Conservation (phyloP, 2,329 filamentous ascomycete genomes). For the Fusarium gaditjirri region DNA sequence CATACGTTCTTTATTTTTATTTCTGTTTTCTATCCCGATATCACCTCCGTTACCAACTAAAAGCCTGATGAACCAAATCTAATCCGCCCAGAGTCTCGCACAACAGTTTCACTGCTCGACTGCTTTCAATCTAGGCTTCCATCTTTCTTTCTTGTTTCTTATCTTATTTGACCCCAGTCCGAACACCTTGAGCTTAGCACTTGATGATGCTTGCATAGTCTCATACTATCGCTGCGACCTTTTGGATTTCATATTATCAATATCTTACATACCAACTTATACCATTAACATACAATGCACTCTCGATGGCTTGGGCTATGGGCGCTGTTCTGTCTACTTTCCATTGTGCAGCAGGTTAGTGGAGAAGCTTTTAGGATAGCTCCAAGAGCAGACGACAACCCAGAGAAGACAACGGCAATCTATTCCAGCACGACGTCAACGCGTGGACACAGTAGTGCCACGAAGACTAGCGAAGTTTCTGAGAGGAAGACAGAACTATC, state of each 20-base stretch:
- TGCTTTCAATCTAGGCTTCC: constrained; percentile 1
- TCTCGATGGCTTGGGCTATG: constrained; percentile 48
- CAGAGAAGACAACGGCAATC: constrained; percentile 22
- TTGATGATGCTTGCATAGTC: constrained; percentile 34
- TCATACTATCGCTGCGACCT: constrained; percentile 20
- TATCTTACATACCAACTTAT: neutral
- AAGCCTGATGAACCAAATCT: constrained; percentile 13
- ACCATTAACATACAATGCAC: constrained; percentile 48
- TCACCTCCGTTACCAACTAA: constrained; percentile 14
- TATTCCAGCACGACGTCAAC: constrained; percentile 16
- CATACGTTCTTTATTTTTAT: constrained; percentile 6
- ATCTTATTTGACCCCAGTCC: neutral
- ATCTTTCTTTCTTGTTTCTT: neutral
- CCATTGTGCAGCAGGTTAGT: constrained; percentile 52
- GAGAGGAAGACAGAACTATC: constrained; percentile 23
- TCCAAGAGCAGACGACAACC: constrained; percentile 49
- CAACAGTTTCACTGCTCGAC: neutral
- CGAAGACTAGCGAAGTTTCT: constrained; percentile 25
- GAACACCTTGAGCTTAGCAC: constrained; percentile 1
- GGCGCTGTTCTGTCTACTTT: constrained; percentile 53
- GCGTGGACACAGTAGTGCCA: constrained; percentile 16
- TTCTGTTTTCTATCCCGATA: constrained; percentile 31
- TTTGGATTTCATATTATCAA: constrained; percentile 24
- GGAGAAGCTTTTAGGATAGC: constrained; percentile 49
- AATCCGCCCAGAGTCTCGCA: constrained; percentile 7